These are phyloP conservation scores for Camellia lanceoleosa DNA, from an alignment of 148 eudicot genomes.

Conservation along the genomic window DNA sequence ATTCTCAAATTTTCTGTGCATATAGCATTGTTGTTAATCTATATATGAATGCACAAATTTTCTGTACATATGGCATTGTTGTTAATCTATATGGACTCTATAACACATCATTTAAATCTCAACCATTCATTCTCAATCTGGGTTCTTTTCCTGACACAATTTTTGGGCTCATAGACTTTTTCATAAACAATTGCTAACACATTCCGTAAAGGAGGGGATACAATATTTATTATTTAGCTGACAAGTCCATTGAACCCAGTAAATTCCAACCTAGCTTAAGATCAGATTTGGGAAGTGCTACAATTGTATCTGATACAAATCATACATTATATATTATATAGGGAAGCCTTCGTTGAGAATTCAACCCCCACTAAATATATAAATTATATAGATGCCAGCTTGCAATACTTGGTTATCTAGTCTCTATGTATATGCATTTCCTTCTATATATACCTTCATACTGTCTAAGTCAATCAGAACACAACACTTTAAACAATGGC, in stretches of 20 bases:
- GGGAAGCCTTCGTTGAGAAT: background rate
- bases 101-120: no score
- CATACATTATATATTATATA: background rate
- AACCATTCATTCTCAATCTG: no score
- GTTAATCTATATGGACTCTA: no score
- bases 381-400: background rate
- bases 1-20: no score
- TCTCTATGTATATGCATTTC: background rate
- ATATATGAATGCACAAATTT: no score
- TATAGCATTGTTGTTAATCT: no score
- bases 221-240: background rate
- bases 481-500: background rate
- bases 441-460: background rate
- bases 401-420: background rate
- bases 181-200: background rate
- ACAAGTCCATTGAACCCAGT: background rate
- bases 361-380: background rate
- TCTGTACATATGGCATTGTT: no score
- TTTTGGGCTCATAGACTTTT: background rate
- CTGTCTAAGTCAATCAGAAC: background rate
- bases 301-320: no score
- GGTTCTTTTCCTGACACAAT: no score
- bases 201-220: background rate
- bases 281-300: no score
- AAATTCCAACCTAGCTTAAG: background rate